Conservation (phyloP, 495 filamentous ascomycete species). For the Neurospora hispaniola region DNA sequence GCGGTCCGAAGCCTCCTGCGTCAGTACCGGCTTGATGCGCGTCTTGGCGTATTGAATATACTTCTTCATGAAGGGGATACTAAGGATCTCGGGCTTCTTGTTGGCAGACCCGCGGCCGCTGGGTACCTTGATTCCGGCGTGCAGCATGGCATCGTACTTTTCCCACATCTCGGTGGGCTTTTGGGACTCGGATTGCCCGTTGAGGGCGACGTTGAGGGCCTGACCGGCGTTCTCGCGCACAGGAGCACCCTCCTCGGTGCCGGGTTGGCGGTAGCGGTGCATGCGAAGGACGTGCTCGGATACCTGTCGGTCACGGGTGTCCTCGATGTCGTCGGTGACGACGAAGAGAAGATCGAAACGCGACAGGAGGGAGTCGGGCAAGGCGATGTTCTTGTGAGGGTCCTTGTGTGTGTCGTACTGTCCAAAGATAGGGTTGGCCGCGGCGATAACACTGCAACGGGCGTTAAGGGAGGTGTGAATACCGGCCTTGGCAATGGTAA, state of each 20-base stretch:
- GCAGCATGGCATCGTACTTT: constrained; percentile 92
- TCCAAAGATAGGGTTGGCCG: constrained; percentile 95
- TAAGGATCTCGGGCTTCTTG: constrained; percentile 81
- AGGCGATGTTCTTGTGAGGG: constrained; percentile 94
- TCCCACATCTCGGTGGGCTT: constrained; percentile 84
- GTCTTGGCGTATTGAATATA: constrained; percentile 98
- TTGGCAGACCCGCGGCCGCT: constrained; percentile 52
- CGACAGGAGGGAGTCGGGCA: constrained; percentile 92
- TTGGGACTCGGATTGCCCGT: constrained; percentile 58
- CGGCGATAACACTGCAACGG: constrained; percentile 91
- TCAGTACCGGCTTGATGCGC: constrained; percentile 80
- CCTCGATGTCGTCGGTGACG: constrained; percentile 96
- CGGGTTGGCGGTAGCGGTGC: constrained; percentile 91
- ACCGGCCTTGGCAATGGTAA: constrained; percentile 97
- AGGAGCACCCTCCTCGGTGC: constrained; percentile 89
- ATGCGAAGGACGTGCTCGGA: constrained; percentile 97
- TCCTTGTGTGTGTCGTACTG: constrained; percentile 99
- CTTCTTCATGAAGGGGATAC: constrained; percentile 98
- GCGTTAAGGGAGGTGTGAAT: constrained; percentile 98
- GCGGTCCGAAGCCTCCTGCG: constrained; percentile 85
- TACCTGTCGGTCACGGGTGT: constrained; percentile 76
- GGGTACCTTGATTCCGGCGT: constrained; percentile 75
- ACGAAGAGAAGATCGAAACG: constrained; percentile 99
- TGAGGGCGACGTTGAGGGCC: constrained; percentile 78
- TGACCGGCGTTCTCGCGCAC: constrained; percentile 83